These are phyloP conservation scores for Fusarium sp. DNA, from an alignment of 2,329 filamentous ascomycete species.

Conservation along the genomic window DNA sequence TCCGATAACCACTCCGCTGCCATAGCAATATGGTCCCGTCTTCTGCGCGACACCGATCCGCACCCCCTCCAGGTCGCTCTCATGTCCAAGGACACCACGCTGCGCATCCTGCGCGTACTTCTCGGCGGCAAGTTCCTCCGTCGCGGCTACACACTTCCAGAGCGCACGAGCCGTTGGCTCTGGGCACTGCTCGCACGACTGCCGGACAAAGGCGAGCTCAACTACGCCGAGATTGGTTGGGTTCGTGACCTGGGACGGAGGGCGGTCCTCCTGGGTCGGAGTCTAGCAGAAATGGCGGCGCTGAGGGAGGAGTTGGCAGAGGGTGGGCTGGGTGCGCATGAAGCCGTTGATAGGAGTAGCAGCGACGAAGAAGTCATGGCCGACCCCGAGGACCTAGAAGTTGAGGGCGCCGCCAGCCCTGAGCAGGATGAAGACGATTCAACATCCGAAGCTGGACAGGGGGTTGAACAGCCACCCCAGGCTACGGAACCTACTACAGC, in stretches of 20 bases:
- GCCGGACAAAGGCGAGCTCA: constrained; percentile 78
- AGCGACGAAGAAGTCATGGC: constrained; percentile 53
- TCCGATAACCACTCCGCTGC: constrained; percentile 63
- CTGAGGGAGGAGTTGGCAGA: constrained; percentile 57
- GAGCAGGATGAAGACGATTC: constrained; percentile 27
- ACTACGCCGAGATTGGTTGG: constrained; percentile 78
- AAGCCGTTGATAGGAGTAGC: constrained; percentile 60
- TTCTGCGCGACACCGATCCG: constrained; percentile 65
- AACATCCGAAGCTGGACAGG: constrained; percentile 9
- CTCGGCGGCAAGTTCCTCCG: constrained; percentile 71
- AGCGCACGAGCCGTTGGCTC: constrained; percentile 81
- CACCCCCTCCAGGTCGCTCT: constrained; percentile 68
- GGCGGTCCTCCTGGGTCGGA: constrained; percentile 70
- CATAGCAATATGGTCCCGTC: constrained; percentile 62
- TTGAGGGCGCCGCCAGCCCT: constrained; percentile 44
- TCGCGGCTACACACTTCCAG: constrained; percentile 67
- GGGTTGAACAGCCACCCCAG: constrained; percentile 17
- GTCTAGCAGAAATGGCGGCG: constrained; percentile 64
- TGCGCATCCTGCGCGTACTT: constrained; percentile 75
- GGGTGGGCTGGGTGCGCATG: constrained; percentile 55
- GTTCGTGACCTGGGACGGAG: constrained; percentile 83
- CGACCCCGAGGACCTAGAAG: constrained; percentile 48
- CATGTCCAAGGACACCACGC: constrained; percentile 73
- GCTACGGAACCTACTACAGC: neutral
- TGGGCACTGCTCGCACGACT: constrained; percentile 85